These are phyloP conservation scores for Diphasiastrum complanatum DNA, from an alignment of 83 land plant genomes.

Conservation along the genomic window DNA sequence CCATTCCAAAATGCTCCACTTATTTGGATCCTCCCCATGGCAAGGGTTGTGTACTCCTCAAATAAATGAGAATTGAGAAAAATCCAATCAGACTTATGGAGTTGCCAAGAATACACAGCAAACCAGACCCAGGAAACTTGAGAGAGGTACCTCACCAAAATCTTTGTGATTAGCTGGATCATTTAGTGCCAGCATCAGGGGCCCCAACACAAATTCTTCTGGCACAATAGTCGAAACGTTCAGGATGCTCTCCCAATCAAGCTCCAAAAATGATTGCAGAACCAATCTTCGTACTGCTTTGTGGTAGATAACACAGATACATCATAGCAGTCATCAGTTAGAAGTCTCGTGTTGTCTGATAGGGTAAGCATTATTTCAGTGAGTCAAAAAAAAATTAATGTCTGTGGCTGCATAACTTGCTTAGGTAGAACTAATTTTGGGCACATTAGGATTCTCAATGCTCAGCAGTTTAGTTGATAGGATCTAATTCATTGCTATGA, in stretches of 20 bases:
- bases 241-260: conserved; percentile 52
- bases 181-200: conserved; percentile 67
- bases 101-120: not conserved
- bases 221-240: conserved; percentile 44
- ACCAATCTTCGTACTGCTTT: conserved; percentile 71
- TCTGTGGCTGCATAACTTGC: too few species aligned
- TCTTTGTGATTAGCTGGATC: conserved; percentile 85
- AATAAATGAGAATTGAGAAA: too few species aligned
- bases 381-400: too few species aligned
- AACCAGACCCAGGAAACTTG: not conserved
- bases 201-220: conserved; percentile 63
- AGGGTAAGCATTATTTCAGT: too few species aligned
- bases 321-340: too few species aligned
- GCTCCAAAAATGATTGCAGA: conserved; percentile 77
- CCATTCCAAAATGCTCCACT: not conserved
- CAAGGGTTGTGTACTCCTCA: too few species aligned
- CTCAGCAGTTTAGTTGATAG: not conserved
- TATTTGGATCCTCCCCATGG: too few species aligned
- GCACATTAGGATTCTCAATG: too few species aligned
- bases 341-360: too few species aligned
- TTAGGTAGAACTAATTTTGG: too few species aligned
- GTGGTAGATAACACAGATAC: conserved; percentile 3
- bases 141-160: conserved; percentile 56
- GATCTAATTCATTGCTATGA: not conserved
- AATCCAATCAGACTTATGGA: too few species aligned